A percentile compares a stretch with the other conserved stretches of the same genome.
phyloP scores from a whole-genome alignment of 2,329 filamentous ascomycete species.

The Fusarium paranaense region DNA sequence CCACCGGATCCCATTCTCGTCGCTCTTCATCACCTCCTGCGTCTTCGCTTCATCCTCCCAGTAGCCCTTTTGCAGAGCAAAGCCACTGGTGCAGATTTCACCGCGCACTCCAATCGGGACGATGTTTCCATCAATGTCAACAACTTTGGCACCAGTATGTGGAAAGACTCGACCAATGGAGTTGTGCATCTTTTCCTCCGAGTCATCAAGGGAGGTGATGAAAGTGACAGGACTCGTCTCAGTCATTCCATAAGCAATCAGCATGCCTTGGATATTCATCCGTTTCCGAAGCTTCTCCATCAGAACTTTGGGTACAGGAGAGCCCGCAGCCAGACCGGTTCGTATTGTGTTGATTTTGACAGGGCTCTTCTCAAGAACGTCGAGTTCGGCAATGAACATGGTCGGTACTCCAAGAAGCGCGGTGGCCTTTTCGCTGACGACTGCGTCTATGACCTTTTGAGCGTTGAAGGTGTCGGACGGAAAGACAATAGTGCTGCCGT shows the following conservation, averaged over 20 bases:
- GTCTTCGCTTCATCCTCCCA: conserved; percentile 63
- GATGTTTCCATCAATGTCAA: conserved; percentile 65
- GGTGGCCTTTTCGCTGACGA: conserved; percentile 64
- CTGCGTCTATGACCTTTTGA: conserved; percentile 65
- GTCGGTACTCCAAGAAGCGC: conserved; percentile 69
- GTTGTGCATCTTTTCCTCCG: conserved; percentile 71
- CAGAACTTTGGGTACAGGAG: neutral
- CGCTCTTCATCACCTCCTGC: conserved; percentile 39
- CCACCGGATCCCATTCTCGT: conserved; percentile 60
- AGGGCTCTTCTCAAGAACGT: conserved; percentile 48
- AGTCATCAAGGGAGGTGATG: conserved; percentile 76
- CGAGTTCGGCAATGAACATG: conserved; percentile 76
- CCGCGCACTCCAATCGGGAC: conserved; percentile 67
- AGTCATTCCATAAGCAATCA: conserved; percentile 69
- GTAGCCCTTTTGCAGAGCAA: conserved; percentile 69
- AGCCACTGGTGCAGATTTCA: conserved; percentile 74
- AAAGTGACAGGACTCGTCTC: conserved; percentile 70
- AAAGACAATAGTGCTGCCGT: conserved; percentile 72
- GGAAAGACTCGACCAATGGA: conserved; percentile 73
- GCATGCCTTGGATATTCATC: neutral
- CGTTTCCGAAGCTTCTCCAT: neutral
- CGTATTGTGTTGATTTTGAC: neutral
- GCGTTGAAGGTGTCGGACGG: conserved; percentile 75
- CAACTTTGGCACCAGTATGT: conserved; percentile 71
- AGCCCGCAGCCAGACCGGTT: neutral